phyloP scores from a whole-genome alignment of 2,329 filamentous ascomycete genomes.

The Paraphoma sp. region DNA sequence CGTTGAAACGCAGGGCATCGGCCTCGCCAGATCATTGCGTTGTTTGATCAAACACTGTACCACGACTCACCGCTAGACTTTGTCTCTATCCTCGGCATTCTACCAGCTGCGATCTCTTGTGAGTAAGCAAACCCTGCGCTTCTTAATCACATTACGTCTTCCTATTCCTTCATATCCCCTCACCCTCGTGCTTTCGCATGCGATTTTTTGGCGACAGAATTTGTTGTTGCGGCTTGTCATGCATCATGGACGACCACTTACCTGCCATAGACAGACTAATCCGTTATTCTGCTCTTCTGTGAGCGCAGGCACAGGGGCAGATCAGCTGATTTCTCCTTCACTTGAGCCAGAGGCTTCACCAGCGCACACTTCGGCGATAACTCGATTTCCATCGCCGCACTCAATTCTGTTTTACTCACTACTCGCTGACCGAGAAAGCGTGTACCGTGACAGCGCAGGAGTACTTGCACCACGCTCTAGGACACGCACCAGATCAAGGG shows the following conservation, averaged over 20 bases:
- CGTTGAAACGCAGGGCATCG: no score
- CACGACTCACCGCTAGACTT: no score
- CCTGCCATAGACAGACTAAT: neutral
- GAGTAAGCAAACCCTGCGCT: no score
- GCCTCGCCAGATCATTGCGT: no score
- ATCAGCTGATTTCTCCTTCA: neutral
- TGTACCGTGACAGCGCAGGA: constrained; percentile 2
- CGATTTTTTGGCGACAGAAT: no score
- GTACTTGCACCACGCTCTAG: neutral
- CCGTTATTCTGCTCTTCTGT: neutral
- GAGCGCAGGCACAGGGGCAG: neutral
- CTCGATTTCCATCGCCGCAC: neutral
- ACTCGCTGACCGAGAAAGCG: constrained; percentile 12
- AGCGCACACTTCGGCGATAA: neutral
- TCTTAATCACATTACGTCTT: neutral
- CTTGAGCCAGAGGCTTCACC: neutral
- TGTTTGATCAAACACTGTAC: no score
- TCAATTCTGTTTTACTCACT: constrained; percentile 13
- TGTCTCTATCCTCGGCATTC: no score
- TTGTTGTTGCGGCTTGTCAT: neutral
- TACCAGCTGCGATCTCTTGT: no score
- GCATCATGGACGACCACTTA: constrained; percentile 1
- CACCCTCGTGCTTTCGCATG: neutral
- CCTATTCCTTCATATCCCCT: constrained; percentile 1
- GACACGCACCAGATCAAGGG: neutral